Base-by-base conservation (phyloP, 2,329 filamentous ascomycete species). In the Claviceps sp. region DNA sequence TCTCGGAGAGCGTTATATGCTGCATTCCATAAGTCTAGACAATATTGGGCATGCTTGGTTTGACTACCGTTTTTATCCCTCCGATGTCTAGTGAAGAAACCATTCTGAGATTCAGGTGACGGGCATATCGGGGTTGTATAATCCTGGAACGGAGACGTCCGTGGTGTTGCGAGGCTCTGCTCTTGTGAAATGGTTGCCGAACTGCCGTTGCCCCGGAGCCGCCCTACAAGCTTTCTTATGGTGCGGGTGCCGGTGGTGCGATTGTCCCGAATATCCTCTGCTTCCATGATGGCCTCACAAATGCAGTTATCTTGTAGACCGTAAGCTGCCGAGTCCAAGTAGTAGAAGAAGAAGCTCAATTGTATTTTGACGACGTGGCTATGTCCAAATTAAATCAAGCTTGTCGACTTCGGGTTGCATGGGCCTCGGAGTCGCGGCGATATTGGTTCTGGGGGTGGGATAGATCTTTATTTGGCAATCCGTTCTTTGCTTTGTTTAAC, bases 1-100 rank as follows among this genome's bases (percentile, higher is more conserved):
- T 63, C 60, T 34, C 65, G 61, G 14, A 69, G 58, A 1, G 55
- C 48, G 47, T 67, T 62, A 50, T 69, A 69, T 4, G 64, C 66
- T 16, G 61, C 51, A 47, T 64, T 66, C 67, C 67, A 69, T 14
- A 68, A 57, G 22, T 60, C 58, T 40, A 65, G 54, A 20, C 61
- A 44, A 5, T 62, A 26, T 11, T 51, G 52, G 5, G 52, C 44
- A 22, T 54, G 40, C 45, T 43, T 37, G 26, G 48, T 14, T 37
- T 30, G 42, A 41, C 34, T 24, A 34, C 37, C 45, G 20, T 48
- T 41, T 48, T 37, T 50, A 13, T 38, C 34, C 2, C 30, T 37
- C 30, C 34, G 14, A 11, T 46, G 45, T 37, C 41, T 54, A 1
- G 48, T 20, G 4, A 43, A 53, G 16, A 26, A 44, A 1, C 20